Evolutionary conservation across 805 yeast genomes (phyloP).

Genomic region (Wickerhamomyces bovis): DNA sequence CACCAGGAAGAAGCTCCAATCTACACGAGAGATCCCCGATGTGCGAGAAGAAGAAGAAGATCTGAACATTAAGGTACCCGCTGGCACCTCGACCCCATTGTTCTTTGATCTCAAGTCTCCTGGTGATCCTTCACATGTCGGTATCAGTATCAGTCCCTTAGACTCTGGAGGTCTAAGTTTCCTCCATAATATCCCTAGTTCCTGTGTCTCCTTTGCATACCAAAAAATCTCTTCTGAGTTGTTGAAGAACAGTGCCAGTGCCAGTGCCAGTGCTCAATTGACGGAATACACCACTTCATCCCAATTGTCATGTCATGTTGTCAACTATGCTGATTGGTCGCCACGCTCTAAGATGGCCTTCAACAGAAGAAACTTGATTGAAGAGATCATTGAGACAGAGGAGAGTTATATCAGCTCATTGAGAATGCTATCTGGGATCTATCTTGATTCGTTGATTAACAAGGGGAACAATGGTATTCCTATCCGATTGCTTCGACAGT

Average conservation of each 20-base stretch:
- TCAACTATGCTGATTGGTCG: constrained; percentile 10
- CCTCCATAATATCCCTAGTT: constrained; percentile 7
- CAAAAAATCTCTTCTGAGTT: constrained; percentile 8
- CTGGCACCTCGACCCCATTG: neutral
- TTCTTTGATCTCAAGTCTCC: constrained; percentile 1
- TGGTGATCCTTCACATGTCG: neutral
- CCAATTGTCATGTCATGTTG: constrained; percentile 9
- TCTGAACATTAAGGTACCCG: neutral
- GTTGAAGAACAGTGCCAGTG: neutral
- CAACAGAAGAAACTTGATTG: constrained; percentile 27
- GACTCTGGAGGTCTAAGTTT: constrained; percentile 2
- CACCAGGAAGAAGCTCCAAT: neutral
- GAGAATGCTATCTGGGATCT: constrained; percentile 36
- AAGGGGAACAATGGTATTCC: constrained; percentile 30
- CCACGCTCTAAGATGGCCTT: constrained; percentile 12
- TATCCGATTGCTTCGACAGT: constrained; percentile 25
- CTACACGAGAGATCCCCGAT: neutral
- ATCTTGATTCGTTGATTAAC: constrained; percentile 33
- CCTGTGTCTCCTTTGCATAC: constrained; percentile 8
- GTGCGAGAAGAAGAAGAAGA: neutral
- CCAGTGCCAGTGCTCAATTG: neutral
- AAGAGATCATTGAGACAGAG: constrained; percentile 47
- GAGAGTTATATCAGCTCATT: constrained; percentile 40
- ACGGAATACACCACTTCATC: constrained; percentile 17
- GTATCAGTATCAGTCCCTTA: neutral